Percentiles rank a stretch among this genome's conserved stretches.
phyloP scores from a whole-genome alignment of 352 stramenopile genomes.

The Pythium grandisporangium region DNA sequence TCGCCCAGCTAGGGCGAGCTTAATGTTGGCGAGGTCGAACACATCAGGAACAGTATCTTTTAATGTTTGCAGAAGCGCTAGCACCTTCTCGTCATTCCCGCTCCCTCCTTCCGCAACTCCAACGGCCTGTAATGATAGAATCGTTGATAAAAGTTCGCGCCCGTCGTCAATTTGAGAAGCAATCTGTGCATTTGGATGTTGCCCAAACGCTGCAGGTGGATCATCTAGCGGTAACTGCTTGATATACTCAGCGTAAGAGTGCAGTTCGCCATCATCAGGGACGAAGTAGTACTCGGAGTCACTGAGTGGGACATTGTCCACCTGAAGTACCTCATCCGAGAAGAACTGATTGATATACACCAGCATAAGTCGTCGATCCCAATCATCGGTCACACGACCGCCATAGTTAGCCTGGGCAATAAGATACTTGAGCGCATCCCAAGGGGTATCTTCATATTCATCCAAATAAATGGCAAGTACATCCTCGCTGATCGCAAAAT shows the following conservation, averaged over 20 bases:
- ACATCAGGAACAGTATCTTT: conserved; percentile 84
- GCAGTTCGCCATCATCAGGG: conserved; percentile 86
- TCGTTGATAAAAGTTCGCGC: conserved; percentile 81
- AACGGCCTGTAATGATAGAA: conserved; percentile 85
- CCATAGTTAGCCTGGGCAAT: conserved; percentile 96
- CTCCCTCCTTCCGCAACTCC: conserved; percentile 75
- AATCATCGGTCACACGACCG: conserved; percentile 94
- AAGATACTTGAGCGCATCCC: conserved; percentile 93
- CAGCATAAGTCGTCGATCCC: conserved; percentile 93
- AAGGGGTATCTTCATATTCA: conserved; percentile 89
- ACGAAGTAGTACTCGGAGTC: conserved; percentile 92
- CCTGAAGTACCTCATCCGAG: conserved; percentile 77
- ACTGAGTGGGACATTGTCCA: conserved; percentile 82
- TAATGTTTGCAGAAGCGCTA: conserved; percentile 72
- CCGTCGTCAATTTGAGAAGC: conserved; percentile 92
- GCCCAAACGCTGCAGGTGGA: conserved; percentile 88
- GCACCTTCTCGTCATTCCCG: conserved; percentile 86
- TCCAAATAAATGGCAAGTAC: conserved; percentile 93
- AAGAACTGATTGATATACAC: conserved; percentile 96
- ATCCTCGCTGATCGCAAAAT: conserved; percentile 95
- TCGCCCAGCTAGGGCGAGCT: conserved; percentile 46
- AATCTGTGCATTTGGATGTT: conserved; percentile 95
- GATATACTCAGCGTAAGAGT: conserved; percentile 88
- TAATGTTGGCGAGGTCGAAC: conserved; percentile 84
- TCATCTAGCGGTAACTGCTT: conserved; percentile 85